Evolutionary conservation across 1,139 yeast genomes (phyloP).

Genomic region (Lodderomyces oxycetoniae): DNA sequence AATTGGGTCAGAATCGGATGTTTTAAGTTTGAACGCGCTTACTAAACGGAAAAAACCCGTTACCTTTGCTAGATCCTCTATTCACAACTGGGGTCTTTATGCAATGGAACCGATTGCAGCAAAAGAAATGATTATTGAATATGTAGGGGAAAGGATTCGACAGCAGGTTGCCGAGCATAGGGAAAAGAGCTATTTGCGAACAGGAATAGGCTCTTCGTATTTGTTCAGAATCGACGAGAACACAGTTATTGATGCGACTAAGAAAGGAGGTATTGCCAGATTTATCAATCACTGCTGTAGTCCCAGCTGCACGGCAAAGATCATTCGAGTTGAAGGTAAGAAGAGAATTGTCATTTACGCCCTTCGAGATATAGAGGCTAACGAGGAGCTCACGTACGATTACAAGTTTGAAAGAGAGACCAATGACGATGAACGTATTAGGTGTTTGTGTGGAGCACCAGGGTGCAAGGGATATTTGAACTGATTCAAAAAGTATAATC

Average conservation of each 20-base stretch:
- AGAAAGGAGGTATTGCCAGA: slow-evolving; percentile 93
- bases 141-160: slow-evolving; percentile 94
- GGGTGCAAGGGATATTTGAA: slow-evolving; percentile 92
- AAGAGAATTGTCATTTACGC: slow-evolving; percentile 96
- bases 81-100: slow-evolving; percentile 96
- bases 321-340: slow-evolving; percentile 90
- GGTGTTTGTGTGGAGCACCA: slow-evolving; percentile 92
- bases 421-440: slow-evolving; percentile 83
- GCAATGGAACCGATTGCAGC: slow-evolving; percentile 94
- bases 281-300: slow-evolving; percentile 96
- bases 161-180: slow-evolving; percentile 94
- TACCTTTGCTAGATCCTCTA: slow-evolving; percentile 91
- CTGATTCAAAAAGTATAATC: too few relatives aligned
- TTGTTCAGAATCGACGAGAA: slow-evolving; percentile 89
- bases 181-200: slow-evolving; percentile 77
- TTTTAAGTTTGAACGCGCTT: slow-evolving; percentile 68
- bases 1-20: slow-evolving; percentile 78
- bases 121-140: slow-evolving; percentile 95
- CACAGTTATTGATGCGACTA: slow-evolving; percentile 95
- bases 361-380: slow-evolving; percentile 77
- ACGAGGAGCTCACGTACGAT: slow-evolving; percentile 92
- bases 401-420: slow-evolving; percentile 91
- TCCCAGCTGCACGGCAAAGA: slow-evolving; percentile 96
- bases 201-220: slow-evolving; percentile 95
- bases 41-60: slow-evolving; percentile 91